These are phyloP conservation scores for Ogataea philodendri DNA, from an alignment of 805 yeast genomes.

Conservation along the genomic window DNA sequence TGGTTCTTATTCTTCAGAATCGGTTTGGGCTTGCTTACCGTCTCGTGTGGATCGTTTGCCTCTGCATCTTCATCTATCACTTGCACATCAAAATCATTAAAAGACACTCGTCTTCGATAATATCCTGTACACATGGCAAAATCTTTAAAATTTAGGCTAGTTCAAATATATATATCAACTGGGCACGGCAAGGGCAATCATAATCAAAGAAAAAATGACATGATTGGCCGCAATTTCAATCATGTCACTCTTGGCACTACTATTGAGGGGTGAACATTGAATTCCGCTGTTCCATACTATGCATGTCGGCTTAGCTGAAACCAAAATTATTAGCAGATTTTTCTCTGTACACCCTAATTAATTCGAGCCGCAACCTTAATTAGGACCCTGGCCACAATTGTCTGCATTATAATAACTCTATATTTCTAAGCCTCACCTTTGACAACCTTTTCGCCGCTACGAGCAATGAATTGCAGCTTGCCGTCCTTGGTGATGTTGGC, in stretches of 20 bases:
- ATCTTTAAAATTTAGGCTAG: too few relatives aligned
- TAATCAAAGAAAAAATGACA: slow-evolving; percentile 2
- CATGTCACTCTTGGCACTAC: slow-evolving; percentile 7
- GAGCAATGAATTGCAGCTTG: slow-evolving; percentile 59
- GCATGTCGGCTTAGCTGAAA: slow-evolving; percentile 2
- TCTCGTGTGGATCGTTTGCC: slow-evolving; percentile 1
- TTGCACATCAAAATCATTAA: slow-evolving; percentile 14
- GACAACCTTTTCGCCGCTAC: slow-evolving; percentile 50
- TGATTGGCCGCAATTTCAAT: slow-evolving; percentile 9
- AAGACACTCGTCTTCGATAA: slow-evolving; percentile 15
- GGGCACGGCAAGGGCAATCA: too few relatives aligned
- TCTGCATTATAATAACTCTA: slow-evolving; percentile 2
- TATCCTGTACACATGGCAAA: too few relatives aligned
- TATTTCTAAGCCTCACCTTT: slow-evolving; percentile 43
- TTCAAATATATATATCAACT: too few relatives aligned
- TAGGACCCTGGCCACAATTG: too few relatives aligned
- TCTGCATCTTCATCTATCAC: slow-evolving; percentile 5
- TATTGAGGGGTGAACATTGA: slow-evolving; percentile 7
- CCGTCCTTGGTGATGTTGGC: slow-evolving; percentile 66
- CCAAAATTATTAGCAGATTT: too few relatives aligned
- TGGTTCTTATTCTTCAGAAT: slow-evolving; percentile 9
- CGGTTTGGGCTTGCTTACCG: slow-evolving; percentile 4
- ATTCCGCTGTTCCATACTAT: too few relatives aligned
- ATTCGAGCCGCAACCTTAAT: too few relatives aligned
- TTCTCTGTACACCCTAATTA: too few relatives aligned